phyloP scores from a whole-genome alignment of 2,329 filamentous ascomycete genomes.

The Claviceps arundinis region DNA sequence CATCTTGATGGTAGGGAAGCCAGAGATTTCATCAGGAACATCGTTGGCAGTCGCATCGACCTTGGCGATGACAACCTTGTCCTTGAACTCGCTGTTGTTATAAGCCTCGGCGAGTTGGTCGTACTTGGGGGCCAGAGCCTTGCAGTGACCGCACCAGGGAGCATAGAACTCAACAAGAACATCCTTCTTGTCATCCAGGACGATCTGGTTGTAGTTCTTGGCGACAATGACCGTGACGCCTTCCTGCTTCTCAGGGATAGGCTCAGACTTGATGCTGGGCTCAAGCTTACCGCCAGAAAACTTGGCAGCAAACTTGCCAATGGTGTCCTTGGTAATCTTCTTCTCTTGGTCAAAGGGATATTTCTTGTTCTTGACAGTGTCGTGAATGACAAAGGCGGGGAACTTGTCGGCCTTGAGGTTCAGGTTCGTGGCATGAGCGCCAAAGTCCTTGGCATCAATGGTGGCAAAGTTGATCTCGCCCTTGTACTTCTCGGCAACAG shows the following conservation, averaged over 20 bases:
- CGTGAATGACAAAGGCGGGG: constrained; percentile 96
- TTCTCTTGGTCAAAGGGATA: constrained; percentile 82
- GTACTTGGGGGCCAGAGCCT: constrained; percentile 92
- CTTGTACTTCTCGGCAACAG: constrained; percentile 81
- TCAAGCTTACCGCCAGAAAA: constrained; percentile 79
- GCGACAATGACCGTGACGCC: constrained; percentile 83
- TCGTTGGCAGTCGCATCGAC: constrained; percentile 94
- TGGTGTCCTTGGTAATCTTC: constrained; percentile 57
- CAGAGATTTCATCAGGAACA: constrained; percentile 89
- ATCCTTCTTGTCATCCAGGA: constrained; percentile 90
- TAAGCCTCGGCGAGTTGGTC: constrained; percentile 77
- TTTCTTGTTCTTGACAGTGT: constrained; percentile 90
- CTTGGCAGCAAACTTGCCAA: constrained; percentile 74
- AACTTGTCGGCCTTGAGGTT: constrained; percentile 94
- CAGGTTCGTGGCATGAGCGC: constrained; percentile 88
- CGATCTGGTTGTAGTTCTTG: constrained; percentile 83
- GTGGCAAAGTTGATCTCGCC: constrained; percentile 95
- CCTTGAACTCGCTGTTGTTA: constrained; percentile 63
- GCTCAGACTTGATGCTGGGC: constrained; percentile 97
- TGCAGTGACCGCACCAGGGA: constrained; percentile 99
- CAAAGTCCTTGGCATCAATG: constrained; percentile 88
- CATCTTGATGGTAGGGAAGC: constrained; percentile 98
- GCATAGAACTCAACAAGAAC: constrained; percentile 98
- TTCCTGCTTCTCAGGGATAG: constrained; percentile 85
- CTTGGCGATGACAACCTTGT: constrained; percentile 89